Base-by-base conservation (phyloP, 139 green algal genomes). In the Chlamydomonas incerta region DNA sequence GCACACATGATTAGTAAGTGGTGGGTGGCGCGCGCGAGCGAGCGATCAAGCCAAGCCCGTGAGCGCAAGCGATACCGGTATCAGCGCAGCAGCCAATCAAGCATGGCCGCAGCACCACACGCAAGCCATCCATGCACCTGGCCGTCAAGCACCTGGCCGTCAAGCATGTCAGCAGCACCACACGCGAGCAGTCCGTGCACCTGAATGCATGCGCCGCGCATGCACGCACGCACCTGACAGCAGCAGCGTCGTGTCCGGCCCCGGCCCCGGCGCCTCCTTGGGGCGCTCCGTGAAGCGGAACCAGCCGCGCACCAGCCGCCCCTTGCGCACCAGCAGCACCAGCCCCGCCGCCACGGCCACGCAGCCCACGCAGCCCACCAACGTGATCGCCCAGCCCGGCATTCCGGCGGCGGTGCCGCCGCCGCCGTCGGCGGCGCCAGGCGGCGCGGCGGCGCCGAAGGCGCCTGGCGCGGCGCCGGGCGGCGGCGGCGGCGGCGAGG, bases 231-330 rank as follows among this genome's bases (percentile, higher is more conserved):
- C 47, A 63, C 63, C 76, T 4, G 65, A 75, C 5, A 74, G 62
- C 31, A 84, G 65, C 31, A 84, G 41, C 47, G 77, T 74, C 26
- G 77, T 84, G 46, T 84, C 77, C 0, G 65, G 77, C 23, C 77
- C 77, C 28, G 33, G 65, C 8, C 77, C 77, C 17, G 74, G 77
- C 15, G 77, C 77, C 23, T 55, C 41, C 41, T 50, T 50, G 41
- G 41, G 9, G 14, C n/a, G 47, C 34, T 4, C 4, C 58, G 58
- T 72, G 26, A 62, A 82, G 58, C 58, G 24, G 47, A 8, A 50
- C 26, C 2, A 37, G 28, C 13, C 35, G 24, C 34, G 33, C 33
- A 18, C 60, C 24, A 21, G 72, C 2, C 37, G 37, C 57, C 28
- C 31, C 26, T n/a, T 66, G 23, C 60, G 60, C 60, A 72, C 14